phyloP scores from a whole-genome alignment of 2,329 filamentous ascomycete species.

The Phialophora tarda region DNA sequence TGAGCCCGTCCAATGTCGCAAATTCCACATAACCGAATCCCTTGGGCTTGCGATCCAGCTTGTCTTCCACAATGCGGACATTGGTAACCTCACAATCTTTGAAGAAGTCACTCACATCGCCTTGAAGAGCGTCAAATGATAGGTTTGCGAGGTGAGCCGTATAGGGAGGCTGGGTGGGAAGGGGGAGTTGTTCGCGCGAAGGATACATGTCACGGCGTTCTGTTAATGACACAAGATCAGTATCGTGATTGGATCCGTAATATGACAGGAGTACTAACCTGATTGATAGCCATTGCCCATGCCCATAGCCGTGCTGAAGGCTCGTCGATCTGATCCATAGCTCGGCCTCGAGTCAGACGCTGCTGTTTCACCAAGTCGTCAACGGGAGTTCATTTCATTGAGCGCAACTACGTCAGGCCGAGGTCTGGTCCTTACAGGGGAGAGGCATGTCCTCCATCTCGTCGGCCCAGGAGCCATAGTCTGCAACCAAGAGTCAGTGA shows the following conservation, averaged over 20 bases:
- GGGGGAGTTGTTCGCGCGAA: constrained; percentile 76
- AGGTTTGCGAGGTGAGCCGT: constrained; percentile 97
- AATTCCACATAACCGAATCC: constrained; percentile 99
- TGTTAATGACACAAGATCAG: constrained; percentile 31
- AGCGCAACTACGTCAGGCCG: not conserved
- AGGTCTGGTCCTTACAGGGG: constrained; percentile 65
- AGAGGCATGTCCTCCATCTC: constrained; percentile 89
- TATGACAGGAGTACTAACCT: constrained; percentile 38
- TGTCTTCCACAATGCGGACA: constrained; percentile 96
- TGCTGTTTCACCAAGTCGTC: constrained; percentile 31
- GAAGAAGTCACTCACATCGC: constrained; percentile 86
- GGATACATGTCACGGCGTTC: constrained; percentile 55
- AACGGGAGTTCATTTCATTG: not conserved
- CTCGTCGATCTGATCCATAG: constrained; percentile 58
- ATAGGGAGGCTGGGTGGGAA: constrained; percentile 90
- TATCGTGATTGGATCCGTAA: not conserved
- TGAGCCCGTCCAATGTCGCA: constrained; percentile 81
- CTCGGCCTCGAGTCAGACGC: constrained; percentile 51
- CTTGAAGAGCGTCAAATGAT: constrained; percentile 87
- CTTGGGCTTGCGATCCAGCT: constrained; percentile 90
- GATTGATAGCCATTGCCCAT: constrained; percentile 46
- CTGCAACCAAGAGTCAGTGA: constrained; percentile 51
- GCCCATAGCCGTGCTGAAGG: constrained; percentile 50
- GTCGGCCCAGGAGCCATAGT: constrained; percentile 94
- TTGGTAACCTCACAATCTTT: constrained; percentile 81